phyloP scores from a whole-genome alignment of 2,329 filamentous ascomycete species.

The Coniochaeta sp. region DNA sequence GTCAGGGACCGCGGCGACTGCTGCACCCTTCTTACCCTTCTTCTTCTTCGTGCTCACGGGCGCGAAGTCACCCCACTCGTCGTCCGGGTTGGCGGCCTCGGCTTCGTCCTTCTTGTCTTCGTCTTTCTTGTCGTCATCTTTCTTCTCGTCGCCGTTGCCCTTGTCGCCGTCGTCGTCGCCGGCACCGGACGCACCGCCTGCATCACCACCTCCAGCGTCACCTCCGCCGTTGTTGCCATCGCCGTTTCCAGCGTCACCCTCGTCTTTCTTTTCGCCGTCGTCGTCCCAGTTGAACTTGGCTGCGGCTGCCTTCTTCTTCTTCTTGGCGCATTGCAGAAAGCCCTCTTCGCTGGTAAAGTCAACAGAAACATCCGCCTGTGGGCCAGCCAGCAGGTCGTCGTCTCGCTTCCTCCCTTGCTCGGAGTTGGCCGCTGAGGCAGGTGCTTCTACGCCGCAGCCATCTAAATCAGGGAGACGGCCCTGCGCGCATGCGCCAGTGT shows the following conservation, averaged over 20 bases:
- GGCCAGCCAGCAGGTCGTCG: constrained; percentile 36
- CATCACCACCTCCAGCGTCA: constrained; percentile 20
- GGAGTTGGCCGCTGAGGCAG: constrained; percentile 10
- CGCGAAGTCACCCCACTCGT: constrained; percentile 43
- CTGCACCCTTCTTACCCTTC: constrained; percentile 41
- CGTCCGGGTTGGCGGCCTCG: constrained; percentile 32
- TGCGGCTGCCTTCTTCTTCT: constrained; percentile 45
- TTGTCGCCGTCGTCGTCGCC: constrained; percentile 30
- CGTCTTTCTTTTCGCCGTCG: constrained; percentile 28
- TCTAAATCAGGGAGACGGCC: constrained; percentile 13
- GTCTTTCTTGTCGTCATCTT: constrained; percentile 23
- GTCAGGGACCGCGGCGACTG: constrained; percentile 17
- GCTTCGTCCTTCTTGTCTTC: constrained; percentile 28
- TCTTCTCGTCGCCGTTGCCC: constrained; percentile 15
- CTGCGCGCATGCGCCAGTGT: constrained; percentile 23
- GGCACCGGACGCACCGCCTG: constrained; percentile 15
- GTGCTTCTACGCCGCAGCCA: constrained; percentile 14
- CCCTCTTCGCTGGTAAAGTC: constrained; percentile 51
- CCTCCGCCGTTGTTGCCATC: constrained; percentile 26
- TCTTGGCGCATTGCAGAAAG: constrained; percentile 47
- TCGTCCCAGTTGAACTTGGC: constrained; percentile 35
- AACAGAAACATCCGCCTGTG: constrained; percentile 36
- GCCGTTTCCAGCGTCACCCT: too few relatives aligned
- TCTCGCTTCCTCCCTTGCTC: constrained; percentile 10
- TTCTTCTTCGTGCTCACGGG: constrained; percentile 44